Evolutionary conservation across 2,329 filamentous ascomycete genomes (phyloP).

Genomic region (Xylariomycetidae sp.): DNA sequence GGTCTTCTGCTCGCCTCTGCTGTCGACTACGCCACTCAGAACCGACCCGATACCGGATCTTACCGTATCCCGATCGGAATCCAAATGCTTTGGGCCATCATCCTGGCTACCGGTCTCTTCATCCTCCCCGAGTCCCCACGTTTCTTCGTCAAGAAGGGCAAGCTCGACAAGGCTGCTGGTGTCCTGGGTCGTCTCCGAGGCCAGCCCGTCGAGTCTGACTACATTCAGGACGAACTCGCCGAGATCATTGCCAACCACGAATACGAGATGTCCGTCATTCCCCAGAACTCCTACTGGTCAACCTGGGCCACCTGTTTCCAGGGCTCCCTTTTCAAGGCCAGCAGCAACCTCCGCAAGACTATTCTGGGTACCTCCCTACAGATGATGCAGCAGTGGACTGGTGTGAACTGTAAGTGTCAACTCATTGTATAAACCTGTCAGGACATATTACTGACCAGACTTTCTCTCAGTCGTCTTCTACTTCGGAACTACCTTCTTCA

Average conservation of each 20-base stretch:
- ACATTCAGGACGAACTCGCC: slow-evolving; percentile 71
- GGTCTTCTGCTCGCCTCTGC: slow-evolving; percentile 68
- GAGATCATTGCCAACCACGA: slow-evolving; percentile 89
- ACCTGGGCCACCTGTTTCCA: slow-evolving; percentile 67
- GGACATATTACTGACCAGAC: too few relatives aligned
- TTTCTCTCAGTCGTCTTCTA: slow-evolving; percentile 78
- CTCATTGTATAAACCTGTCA: too few relatives aligned
- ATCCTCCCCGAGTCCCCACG: slow-evolving; percentile 81
- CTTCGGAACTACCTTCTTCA: slow-evolving; percentile 80
- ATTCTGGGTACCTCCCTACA: slow-evolving; percentile 69
- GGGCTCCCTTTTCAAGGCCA: slow-evolving; percentile 57
- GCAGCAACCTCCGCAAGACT: slow-evolving; percentile 66
- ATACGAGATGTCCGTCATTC: slow-evolving; percentile 70
- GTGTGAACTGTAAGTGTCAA: too few relatives aligned
- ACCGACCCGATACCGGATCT: slow-evolving; percentile 56
- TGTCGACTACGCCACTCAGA: slow-evolving; percentile 67
- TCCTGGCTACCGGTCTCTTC: slow-evolving; percentile 68
- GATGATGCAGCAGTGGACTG: slow-evolving; percentile 86
- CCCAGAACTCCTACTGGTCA: slow-evolving; percentile 58
- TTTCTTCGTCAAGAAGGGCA: slow-evolving; percentile 76
- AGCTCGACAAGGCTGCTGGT: slow-evolving; percentile 58
- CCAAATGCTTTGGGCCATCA: slow-evolving; percentile 76
- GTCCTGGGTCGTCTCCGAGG: slow-evolving; percentile 67
- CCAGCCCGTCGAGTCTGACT: slow-evolving; percentile 67
- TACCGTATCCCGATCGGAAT: slow-evolving; percentile 80